Percentiles rank a stretch among this genome's conserved stretches.
Conservation (phyloP, 1,139 yeast species). For the Meyerozyma athensensis region DNA sequence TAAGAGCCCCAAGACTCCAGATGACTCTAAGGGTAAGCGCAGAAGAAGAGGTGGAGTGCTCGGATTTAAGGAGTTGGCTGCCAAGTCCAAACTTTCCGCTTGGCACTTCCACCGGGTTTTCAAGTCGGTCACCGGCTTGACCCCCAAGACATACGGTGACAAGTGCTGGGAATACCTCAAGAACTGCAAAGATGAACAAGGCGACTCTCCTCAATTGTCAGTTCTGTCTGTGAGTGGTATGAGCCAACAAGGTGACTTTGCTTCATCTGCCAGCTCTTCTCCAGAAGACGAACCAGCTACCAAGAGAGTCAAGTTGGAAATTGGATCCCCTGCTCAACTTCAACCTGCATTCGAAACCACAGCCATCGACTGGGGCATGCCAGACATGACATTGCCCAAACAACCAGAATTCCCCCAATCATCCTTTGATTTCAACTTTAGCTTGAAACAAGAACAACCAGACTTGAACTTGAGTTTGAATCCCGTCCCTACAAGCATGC, state of each 20-base stretch:
- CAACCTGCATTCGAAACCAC: neutral
- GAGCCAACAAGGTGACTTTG: neutral
- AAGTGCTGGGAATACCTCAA: constrained; percentile 73
- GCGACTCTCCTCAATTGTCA: constrained; percentile 4
- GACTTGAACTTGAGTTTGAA: constrained; percentile 1
- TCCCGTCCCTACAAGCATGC: neutral
- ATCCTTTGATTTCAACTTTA: neutral
- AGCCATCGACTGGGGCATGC: neutral
- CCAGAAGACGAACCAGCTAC: neutral
- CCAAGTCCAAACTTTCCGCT: constrained; percentile 79
- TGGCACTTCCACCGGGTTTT: constrained; percentile 94
- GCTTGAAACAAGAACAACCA: neutral
- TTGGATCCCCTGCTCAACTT: neutral
- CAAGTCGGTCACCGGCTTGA: constrained; percentile 77
- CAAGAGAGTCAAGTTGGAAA: constrained; percentile 1
- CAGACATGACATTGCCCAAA: neutral
- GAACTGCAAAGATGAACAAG: constrained; percentile 12
- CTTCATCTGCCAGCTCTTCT: neutral
- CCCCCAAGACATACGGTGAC: constrained; percentile 88
- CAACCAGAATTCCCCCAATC: neutral
- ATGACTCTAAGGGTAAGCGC: constrained; percentile 37
- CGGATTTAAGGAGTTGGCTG: constrained; percentile 85
- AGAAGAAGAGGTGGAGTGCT: constrained; percentile 81
- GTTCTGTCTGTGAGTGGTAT: constrained; percentile 40
- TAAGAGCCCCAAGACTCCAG: constrained; percentile 18